Percentiles rank a stretch among this genome's conserved stretches.
phyloP scores from a whole-genome alignment of 768 basidiomycete genomes.

The Amanita inopinata region DNA sequence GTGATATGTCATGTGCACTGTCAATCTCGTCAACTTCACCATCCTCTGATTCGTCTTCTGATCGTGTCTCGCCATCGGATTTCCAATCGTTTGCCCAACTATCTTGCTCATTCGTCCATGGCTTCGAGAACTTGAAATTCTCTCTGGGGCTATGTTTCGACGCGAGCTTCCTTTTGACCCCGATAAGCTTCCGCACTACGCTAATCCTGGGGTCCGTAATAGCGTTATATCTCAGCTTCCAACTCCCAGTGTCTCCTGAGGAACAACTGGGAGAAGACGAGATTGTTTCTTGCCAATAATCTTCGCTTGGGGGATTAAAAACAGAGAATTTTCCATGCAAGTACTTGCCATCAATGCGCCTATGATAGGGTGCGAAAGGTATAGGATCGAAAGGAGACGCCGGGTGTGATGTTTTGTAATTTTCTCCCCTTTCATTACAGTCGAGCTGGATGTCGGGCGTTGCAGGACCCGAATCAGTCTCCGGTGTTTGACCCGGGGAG shows the following conservation, averaged over 20 bases:
- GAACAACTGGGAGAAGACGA: slow-evolving; percentile 15
- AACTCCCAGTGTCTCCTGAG: slow-evolving; percentile 21
- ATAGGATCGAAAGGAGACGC: slow-evolving; percentile 57
- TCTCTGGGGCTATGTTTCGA: slow-evolving; percentile 26
- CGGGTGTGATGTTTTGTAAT: slow-evolving; percentile 12
- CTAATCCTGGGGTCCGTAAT: slow-evolving; percentile 67
- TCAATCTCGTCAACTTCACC: slow-evolving; percentile 25
- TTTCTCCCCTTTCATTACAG: slow-evolving; percentile 17
- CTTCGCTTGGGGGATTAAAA: slow-evolving; percentile 52
- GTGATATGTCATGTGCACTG: slow-evolving; percentile 28
- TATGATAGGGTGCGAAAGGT: slow-evolving; percentile 57
- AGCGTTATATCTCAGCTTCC: slow-evolving; percentile 45
- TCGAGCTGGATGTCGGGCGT: slow-evolving; percentile 47
- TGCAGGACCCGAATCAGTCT: slow-evolving; percentile 34
- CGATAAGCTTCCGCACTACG: slow-evolving; percentile 57
- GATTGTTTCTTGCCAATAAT: slow-evolving; percentile 23
- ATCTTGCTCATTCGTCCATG: slow-evolving; percentile 36
- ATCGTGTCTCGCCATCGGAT: slow-evolving; percentile 14
- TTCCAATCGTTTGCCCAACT: slow-evolving; percentile 28
- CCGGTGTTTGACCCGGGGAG: slow-evolving; percentile 42
- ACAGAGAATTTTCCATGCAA: slow-evolving; percentile 61
- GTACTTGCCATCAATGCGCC: slow-evolving; percentile 65
- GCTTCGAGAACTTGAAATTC: slow-evolving; percentile 22
- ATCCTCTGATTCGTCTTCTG: slow-evolving; percentile 21
- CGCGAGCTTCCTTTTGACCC: slow-evolving; percentile 53